Evolutionary conservation across 371 early-diverging fungal species (phyloP).

Genomic region (Smittium culicis): DNA sequence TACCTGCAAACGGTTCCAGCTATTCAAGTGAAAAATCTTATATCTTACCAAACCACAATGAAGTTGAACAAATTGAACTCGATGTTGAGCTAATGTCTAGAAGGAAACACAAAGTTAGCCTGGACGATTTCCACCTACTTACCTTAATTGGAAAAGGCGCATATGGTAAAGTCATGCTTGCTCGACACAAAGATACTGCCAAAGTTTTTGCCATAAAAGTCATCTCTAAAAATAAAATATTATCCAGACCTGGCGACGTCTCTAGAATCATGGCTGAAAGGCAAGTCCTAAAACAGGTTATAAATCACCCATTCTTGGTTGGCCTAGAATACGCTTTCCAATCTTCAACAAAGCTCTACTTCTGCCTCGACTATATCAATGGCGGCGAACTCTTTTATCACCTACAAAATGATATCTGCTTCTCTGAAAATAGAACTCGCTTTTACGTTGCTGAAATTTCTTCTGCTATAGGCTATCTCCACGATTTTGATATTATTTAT

Average conservation of each 20-base stretch:
- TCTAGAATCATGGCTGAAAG: constrained; percentile 32
- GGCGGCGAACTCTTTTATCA: constrained; percentile 95
- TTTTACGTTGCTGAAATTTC: constrained; percentile 67
- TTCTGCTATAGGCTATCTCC: constrained; percentile 77
- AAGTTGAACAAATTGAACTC: constrained; percentile 5
- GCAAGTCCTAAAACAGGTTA: constrained; percentile 31
- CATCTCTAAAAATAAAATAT: constrained; percentile 62
- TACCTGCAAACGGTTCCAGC: not conserved
- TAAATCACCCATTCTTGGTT: constrained; percentile 84
- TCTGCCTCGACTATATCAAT: constrained; percentile 92
- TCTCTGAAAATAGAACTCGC: constrained; percentile 70
- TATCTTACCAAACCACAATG: not conserved
- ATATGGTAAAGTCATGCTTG: constrained; percentile 94
- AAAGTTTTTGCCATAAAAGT: constrained; percentile 92
- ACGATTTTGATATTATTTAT: constrained; percentile 79
- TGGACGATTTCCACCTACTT: constrained; percentile 38
- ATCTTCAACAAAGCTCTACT: constrained; percentile 69
- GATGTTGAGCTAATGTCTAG: constrained; percentile 8
- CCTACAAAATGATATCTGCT: constrained; percentile 78
- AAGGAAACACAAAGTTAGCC: constrained; percentile 15
- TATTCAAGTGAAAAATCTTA: not conserved
- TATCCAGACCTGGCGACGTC: constrained; percentile 27
- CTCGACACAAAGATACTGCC: constrained; percentile 69
- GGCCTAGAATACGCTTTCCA: constrained; percentile 84
- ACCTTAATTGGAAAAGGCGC: constrained; percentile 88